Base-by-base conservation (phyloP, 257 asterid genomes). In the Lantana camara region DNA sequence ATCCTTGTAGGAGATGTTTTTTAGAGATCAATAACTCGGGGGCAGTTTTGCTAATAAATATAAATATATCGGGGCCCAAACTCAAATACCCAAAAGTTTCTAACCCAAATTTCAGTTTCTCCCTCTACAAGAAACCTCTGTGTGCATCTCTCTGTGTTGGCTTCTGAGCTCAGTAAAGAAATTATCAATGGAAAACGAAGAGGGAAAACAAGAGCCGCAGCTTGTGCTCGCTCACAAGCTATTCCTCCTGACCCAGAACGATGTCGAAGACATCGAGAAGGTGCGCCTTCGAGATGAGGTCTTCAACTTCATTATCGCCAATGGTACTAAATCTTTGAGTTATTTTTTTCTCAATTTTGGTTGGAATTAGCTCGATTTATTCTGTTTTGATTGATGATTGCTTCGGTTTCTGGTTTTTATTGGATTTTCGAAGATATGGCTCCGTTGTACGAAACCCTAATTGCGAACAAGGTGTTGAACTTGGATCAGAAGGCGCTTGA, bases 231-330 rank as follows among this genome's bases (percentile, higher is more conserved):
- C 97, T 0, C 58, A 90, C 85, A 88, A 83, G 46, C 78, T 94
- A 2, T 90, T 88, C 75, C 77, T 80, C 13, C 83, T 90, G 52
- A 75, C 87, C 8, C 96, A 90, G 60, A 69, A 86, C 23, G 97
- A 90, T 54, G 96, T 94, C 45, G 92, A 84, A 34, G 97, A 94
- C 86, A 85, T 94, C 67, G 91, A 86, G 47, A 88, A 90, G 48
- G 96, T 88, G 27, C 88, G 91, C 70, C 99, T 94, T 20, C 95
- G 97, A 3, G 99, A 90, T 15, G 96, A 90, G 80, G 97, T 90
- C 63, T 67, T 79, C 78, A 75, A 22, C 47, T 81, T 84, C 79
- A 90, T 90, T 60, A 64, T 79, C 61, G 69, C 83, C 66, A 85
- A 90, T 40, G 99, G 99, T 94, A 85, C 19, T 47, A 2, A 4